Evolutionary conservation across 164 flowering plant genomes (phyloP).

Genomic region (Euptelea pleiosperma): DNA sequence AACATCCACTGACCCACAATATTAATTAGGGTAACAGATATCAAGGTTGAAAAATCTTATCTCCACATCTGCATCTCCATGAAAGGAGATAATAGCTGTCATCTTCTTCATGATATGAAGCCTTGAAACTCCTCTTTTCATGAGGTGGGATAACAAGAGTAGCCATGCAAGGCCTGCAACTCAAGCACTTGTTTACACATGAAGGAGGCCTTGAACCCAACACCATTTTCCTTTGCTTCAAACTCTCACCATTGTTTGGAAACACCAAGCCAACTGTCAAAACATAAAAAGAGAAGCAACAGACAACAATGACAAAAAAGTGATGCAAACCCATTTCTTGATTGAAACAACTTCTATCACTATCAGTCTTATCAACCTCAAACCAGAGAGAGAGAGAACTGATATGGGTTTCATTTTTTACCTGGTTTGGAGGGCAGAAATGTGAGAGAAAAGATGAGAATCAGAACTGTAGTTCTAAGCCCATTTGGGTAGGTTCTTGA

Average conservation of each 20-base stretch:
- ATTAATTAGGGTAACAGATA: too few relatives aligned
- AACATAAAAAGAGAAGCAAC: conserved; percentile 1
- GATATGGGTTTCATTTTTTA: conserved; percentile 16
- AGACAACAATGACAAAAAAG: not conserved
- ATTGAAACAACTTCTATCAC: not conserved
- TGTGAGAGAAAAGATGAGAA: conserved; percentile 26
- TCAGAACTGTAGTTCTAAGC: conserved; percentile 16
- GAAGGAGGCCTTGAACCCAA: conserved; percentile 82
- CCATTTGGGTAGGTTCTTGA: conserved; percentile 13
- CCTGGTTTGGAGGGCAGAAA: conserved; percentile 31
- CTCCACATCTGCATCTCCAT: conserved; percentile 81
- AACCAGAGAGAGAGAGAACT: conserved; percentile 8
- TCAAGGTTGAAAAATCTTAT: conserved; percentile 55
- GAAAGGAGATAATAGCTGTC: conserved; percentile 66
- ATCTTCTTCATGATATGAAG: conserved; percentile 31
- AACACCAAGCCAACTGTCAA: conserved; percentile 16
- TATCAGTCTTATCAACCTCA: not conserved
- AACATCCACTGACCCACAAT: too few relatives aligned
- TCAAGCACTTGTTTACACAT: conserved; percentile 66
- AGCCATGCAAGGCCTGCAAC: conserved; percentile 74
- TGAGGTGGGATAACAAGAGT: conserved; percentile 55
- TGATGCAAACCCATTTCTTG: not conserved
- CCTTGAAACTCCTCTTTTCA: conserved; percentile 13
- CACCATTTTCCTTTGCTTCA: conserved; percentile 34
- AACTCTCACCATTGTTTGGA: conserved; percentile 9